Percentiles rank a stretch among this genome's conserved stretches.
phyloP scores from a whole-genome alignment of 306 rosid species.

The Vachellia pachyceras region DNA sequence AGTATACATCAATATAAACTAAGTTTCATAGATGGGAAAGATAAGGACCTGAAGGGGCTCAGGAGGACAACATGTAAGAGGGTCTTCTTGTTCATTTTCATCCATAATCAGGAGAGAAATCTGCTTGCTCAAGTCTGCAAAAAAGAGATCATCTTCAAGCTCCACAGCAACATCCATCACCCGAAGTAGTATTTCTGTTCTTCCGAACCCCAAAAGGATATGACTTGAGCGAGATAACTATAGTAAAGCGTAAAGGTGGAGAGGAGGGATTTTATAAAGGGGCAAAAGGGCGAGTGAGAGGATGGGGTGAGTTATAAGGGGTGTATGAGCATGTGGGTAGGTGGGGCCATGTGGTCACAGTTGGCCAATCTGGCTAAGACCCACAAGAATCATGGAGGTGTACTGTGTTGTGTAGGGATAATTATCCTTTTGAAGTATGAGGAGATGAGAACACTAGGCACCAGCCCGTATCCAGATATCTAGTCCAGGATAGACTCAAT shows the following conservation, averaged over 20 bases:
- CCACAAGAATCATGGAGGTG: constrained; percentile 41
- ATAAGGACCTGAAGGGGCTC: constrained; percentile 65
- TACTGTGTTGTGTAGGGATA: constrained; percentile 46
- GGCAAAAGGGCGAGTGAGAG: constrained; percentile 36
- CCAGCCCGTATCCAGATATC: constrained; percentile 63
- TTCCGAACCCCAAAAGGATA: background rate
- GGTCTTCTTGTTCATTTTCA: constrained; percentile 69
- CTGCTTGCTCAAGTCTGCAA: constrained; percentile 89
- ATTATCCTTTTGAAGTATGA: constrained; percentile 55
- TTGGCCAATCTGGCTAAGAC: constrained; percentile 69
- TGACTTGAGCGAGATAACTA: background rate
- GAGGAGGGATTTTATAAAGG: constrained; percentile 49
- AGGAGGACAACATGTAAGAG: constrained; percentile 54
- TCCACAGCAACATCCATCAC: constrained; percentile 66
- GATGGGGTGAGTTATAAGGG: constrained; percentile 34
- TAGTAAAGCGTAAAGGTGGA: background rate
- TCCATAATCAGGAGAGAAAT: constrained; percentile 90
- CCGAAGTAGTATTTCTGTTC: background rate
- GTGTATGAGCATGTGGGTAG: constrained; percentile 72
- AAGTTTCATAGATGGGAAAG: background rate
- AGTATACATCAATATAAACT: background rate
- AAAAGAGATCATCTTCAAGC: constrained; percentile 76
- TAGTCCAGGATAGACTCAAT: constrained; percentile 52
- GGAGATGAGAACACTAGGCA: constrained; percentile 58
- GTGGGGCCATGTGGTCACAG: constrained; percentile 67